Conservation (phyloP, 1,284 basidiomycete species). For the Irpex rosettiformis region DNA sequence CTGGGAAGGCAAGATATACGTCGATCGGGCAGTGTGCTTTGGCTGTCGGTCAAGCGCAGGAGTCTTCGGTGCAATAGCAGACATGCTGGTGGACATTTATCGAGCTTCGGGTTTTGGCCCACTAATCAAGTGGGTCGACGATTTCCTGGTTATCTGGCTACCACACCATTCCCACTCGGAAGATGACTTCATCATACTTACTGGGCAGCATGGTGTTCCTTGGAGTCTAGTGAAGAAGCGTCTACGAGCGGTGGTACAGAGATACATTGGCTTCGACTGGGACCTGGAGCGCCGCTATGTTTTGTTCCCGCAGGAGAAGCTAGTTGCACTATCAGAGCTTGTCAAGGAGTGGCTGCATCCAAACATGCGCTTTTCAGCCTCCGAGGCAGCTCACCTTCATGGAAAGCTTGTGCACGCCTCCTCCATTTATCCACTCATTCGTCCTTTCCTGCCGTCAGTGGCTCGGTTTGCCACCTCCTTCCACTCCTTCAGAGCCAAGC, state of each 20-base stretch:
- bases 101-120: constrained; percentile 18
- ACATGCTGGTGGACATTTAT: constrained; percentile 35
- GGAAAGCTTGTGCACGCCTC: constrained; percentile 35
- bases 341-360: background rate
- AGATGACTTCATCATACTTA: constrained; percentile 28
- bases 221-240: constrained; percentile 31
- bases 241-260: constrained; percentile 21
- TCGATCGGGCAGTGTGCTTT: constrained; percentile 32
- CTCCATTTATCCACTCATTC: constrained; percentile 28
- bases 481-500: constrained; percentile 11
- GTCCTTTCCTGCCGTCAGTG: constrained; percentile 28
- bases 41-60: constrained; percentile 33
- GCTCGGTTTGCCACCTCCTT: constrained; percentile 22
- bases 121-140: constrained; percentile 39
- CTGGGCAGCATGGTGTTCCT: constrained; percentile 26
- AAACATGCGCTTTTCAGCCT: constrained; percentile 14
- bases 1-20: constrained; percentile 29
- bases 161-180: constrained; percentile 27
- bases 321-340: background rate
- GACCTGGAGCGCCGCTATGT: constrained; percentile 25
- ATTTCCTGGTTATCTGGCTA: constrained; percentile 33
- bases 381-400: constrained; percentile 30
- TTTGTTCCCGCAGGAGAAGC: constrained; percentile 29
- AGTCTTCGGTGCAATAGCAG: constrained; percentile 35
- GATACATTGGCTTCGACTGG: constrained; percentile 39